A percentile compares a stretch with the other conserved stretches of the same genome.
Conservation (phyloP, 2,329 filamentous ascomycete genomes). For the Aspergillus sp. region DNA sequence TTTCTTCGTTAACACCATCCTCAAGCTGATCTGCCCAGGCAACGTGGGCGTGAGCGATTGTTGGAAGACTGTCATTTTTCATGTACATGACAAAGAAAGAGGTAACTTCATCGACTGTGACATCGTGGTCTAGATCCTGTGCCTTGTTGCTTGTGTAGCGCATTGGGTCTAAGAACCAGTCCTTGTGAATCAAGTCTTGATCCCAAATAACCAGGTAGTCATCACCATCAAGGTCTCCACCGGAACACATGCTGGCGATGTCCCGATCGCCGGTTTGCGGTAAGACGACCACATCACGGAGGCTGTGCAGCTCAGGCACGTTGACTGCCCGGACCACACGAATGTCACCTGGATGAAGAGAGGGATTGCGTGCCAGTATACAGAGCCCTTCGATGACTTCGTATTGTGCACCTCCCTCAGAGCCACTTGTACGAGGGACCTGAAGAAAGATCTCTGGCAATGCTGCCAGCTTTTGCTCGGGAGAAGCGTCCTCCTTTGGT, state of each 20-base stretch:
- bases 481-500: constrained; percentile 30
- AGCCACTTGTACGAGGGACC: constrained; percentile 56
- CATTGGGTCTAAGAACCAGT: constrained; percentile 78
- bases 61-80: constrained; percentile 80
- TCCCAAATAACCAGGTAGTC: constrained; percentile 98
- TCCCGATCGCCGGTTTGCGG: constrained; percentile 81
- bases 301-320: constrained; percentile 68
- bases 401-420: constrained; percentile 55
- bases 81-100: constrained; percentile 90
- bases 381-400: constrained; percentile 74
- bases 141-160: constrained; percentile 66
- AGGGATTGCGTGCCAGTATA: constrained; percentile 86
- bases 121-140: constrained; percentile 58
- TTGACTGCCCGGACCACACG: constrained; percentile 84
- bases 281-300: constrained; percentile 85
- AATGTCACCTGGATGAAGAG: constrained; percentile 88
- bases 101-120: constrained; percentile 72
- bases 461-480: constrained; percentile 49
- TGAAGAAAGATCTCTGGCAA: constrained; percentile 91
- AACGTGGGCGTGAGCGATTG: constrained; percentile 80
- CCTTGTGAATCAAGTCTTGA: constrained; percentile 64
- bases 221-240: constrained; percentile 92
- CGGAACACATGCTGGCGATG: constrained; percentile 90
- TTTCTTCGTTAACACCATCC: constrained; percentile 65
- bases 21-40: constrained; percentile 68